Percentiles rank a stretch among this genome's conserved stretches.
Conservation (phyloP, 2,329 filamentous ascomycete species). For the Pseudovirgaria hyperparasitica region DNA sequence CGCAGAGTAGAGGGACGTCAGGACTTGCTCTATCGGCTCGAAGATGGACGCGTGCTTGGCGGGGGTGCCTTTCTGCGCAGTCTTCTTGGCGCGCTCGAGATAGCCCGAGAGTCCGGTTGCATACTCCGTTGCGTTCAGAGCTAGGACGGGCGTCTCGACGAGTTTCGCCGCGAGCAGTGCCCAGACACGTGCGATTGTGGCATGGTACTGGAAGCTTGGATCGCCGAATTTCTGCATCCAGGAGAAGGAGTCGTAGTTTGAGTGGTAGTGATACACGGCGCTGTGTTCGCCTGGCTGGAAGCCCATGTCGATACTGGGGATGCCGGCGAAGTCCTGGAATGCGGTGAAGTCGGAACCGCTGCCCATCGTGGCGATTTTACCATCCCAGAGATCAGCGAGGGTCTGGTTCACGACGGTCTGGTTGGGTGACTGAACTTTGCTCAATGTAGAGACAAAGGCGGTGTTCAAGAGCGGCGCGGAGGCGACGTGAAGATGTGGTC, state of each 20-base stretch:
- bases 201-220: constrained; percentile 44
- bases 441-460: constrained; percentile 40
- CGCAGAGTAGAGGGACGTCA: constrained; percentile 35
- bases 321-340: constrained; percentile 40
- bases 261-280: constrained; percentile 63
- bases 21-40: constrained; percentile 33
- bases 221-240: constrained; percentile 79
- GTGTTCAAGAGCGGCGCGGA: constrained; percentile 68
- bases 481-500: constrained; percentile 48
- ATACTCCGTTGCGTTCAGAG: constrained; percentile 35
- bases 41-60: constrained; percentile 26
- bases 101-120: constrained; percentile 28
- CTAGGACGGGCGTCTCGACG: constrained; percentile 33
- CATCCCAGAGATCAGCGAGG: constrained; percentile 49
- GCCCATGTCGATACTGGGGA: constrained; percentile 35
- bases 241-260: constrained; percentile 71
- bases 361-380: constrained; percentile 42
- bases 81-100: constrained; percentile 25
- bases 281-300: constrained; percentile 24
- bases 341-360: constrained; percentile 40
- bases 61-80: constrained; percentile 5
- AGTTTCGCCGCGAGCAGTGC: constrained; percentile 32
- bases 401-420: constrained; percentile 60
- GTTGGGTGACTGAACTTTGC: constrained; percentile 42
- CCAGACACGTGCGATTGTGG: constrained; percentile 34